These are phyloP conservation scores for Kalmanozyma brasiliensis DNA, from an alignment of 1,284 basidiomycete species.

Conservation along the genomic window DNA sequence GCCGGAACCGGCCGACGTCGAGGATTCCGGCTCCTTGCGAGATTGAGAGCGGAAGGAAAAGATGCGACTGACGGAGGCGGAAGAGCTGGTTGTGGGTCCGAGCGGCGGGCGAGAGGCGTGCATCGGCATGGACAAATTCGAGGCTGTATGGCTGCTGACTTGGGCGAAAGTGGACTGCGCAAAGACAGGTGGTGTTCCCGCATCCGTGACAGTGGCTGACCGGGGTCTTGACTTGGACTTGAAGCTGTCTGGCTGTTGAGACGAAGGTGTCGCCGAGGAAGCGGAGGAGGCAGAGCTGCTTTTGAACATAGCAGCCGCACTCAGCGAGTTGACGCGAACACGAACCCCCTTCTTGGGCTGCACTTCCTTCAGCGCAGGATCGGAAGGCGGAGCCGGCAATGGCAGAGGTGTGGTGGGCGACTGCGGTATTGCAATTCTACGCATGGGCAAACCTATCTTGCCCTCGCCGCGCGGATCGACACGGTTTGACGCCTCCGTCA, in stretches of 20 bases:
- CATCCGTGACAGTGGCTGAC: slow-evolving; percentile 15
- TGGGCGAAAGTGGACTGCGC: neutral
- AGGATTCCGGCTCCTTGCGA: neutral
- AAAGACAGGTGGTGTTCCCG: neutral
- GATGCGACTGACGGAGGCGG: neutral
- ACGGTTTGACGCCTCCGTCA: slow-evolving; percentile 18
- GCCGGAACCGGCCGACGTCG: slow-evolving; percentile 2
- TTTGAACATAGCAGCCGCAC: slow-evolving; percentile 33
- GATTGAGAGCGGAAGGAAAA: neutral
- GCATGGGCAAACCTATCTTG: slow-evolving; percentile 16
- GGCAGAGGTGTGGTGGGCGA: slow-evolving; percentile 2
- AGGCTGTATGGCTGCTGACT: neutral
- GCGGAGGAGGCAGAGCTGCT: slow-evolving; percentile 9
- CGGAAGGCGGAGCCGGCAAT: neutral
- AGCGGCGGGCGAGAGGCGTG: slow-evolving; percentile 3
- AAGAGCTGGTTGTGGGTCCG: neutral
- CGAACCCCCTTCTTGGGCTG: slow-evolving; percentile 25
- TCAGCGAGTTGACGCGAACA: slow-evolving; percentile 32
- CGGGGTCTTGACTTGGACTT: slow-evolving; percentile 18
- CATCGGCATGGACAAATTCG: slow-evolving; percentile 2
- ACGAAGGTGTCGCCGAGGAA: neutral
- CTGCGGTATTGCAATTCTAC: slow-evolving; percentile 7
- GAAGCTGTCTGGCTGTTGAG: neutral
- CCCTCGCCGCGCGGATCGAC: neutral
- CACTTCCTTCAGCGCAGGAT: slow-evolving; percentile 3